Evolutionary conservation across 371 early-diverging fungal species (phyloP), one percentile per base, ranked within the genome.

Genomic region (Mortierella polycephala): DNA sequence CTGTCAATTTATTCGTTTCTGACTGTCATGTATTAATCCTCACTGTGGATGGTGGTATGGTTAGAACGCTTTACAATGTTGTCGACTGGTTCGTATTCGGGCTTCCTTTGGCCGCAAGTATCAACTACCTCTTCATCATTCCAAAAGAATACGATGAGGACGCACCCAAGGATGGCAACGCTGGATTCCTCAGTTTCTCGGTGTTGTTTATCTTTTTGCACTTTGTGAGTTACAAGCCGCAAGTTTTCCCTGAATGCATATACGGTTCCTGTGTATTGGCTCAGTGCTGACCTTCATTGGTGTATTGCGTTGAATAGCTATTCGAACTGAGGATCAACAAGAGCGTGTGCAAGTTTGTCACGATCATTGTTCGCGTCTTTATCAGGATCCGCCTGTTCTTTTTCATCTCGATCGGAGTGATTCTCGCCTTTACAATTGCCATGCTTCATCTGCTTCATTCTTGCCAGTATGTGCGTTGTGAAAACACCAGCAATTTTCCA

Each of bases 271-370:
- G 5, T 37, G 37, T 12, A 8, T n/a, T 12, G 18, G 10, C n/a
- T 51, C 13, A 20, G 13, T 8, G 30, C 4, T 30, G 30, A 4
- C 4, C 30, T 30, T 30, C 30, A 30, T 30, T 30, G 41, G 12
- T 16, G 0, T 2, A 2, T 44, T 12, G 12, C 3, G 7, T 62
- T 13, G 13, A 21, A 13, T 14, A 67, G 55, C 14, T 55, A n/a
- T 21, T 60, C 30, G 60, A 67, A 41, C 49, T 67, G 18, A 51
- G 67, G 21, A 23, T 67, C 16, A 53, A 39, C 16, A 49, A 49
- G 23, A 39, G 47, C 20, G 54, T 67, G 0, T 67, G 67, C 61
- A 67, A 67, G 16, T 60, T 46, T n/a, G 60, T 67, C 2, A 54
- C 60, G 1, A 60, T 67, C 21, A 60, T 67, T 16, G 55, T 51